phyloP scores from a whole-genome alignment of 164 flowering plant species.

The Dillenia turbinata region DNA sequence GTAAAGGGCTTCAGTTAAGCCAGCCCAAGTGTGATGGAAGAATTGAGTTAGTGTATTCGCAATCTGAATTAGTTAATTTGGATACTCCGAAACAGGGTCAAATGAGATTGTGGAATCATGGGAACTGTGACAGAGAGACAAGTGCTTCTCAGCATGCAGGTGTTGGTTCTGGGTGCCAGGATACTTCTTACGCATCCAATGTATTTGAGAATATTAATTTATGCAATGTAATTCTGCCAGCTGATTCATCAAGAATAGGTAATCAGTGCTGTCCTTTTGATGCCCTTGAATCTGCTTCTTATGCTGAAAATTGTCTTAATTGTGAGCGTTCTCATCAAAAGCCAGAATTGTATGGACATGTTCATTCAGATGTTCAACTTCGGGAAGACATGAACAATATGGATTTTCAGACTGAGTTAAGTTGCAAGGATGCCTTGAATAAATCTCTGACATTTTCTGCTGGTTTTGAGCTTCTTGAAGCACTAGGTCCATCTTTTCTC shows the following conservation, averaged over 20 bases:
- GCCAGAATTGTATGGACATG: constrained; percentile 12
- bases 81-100: constrained; percentile 21
- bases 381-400: constrained; percentile 16
- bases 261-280: constrained; percentile 15
- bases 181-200: constrained; percentile 11
- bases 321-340: constrained; percentile 10
- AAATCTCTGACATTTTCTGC: constrained; percentile 38
- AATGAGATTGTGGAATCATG: constrained; percentile 12
- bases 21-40: constrained; percentile 13
- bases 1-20: constrained; percentile 18
- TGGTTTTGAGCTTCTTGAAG: constrained; percentile 72
- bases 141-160: constrained; percentile 16
- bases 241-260: constrained; percentile 17
- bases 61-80: constrained; percentile 9
- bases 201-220: constrained; percentile 12
- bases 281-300: constrained; percentile 11
- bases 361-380: constrained; percentile 24
- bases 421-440: constrained; percentile 16
- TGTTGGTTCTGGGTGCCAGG: constrained; percentile 12
- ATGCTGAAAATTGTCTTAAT: constrained; percentile 16
- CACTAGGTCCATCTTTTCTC: constrained; percentile 53
- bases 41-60: constrained; percentile 20
- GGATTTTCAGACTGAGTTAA: constrained; percentile 17
- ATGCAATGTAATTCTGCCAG: constrained; percentile 15
- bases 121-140: constrained; percentile 14